Percentiles rank a stretch among this genome's conserved stretches.
phyloP scores from a whole-genome alignment of 768 basidiomycete genomes.

The Mycena floridula region DNA sequence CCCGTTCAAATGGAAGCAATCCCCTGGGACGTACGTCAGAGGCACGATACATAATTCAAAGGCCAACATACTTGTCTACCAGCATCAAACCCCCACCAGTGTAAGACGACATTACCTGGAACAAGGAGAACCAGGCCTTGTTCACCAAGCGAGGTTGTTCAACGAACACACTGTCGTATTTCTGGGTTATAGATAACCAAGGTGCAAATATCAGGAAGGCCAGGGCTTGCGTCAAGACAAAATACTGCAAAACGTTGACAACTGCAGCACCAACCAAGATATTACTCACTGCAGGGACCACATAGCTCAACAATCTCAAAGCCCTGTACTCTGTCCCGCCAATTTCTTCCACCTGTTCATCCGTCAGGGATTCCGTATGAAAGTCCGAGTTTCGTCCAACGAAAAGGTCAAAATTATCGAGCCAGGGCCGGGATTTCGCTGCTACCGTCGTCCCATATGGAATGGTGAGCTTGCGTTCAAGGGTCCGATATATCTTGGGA shows the following conservation, averaged over 20 bases:
- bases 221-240: conserved; percentile 49
- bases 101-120: conserved; percentile 38
- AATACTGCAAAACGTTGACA: conserved; percentile 71
- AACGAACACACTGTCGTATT: conserved; percentile 42
- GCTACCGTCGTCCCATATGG: conserved; percentile 38
- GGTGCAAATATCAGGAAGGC: conserved; percentile 55
- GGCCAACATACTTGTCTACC: conserved; percentile 35
- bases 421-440: conserved; percentile 27
- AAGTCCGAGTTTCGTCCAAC: conserved; percentile 60
- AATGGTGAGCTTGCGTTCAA: conserved; percentile 49
- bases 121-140: conserved; percentile 51
- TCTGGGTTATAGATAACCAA: conserved; percentile 41
- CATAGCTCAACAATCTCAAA: conserved; percentile 42
- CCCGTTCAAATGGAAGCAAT: conserved; percentile 66
- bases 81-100: conserved; percentile 68
- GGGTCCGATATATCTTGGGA: conserved; percentile 35
- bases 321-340: conserved; percentile 76
- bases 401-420: conserved; percentile 35
- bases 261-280: conserved; percentile 5
- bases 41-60: not conserved
- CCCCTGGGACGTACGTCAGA: conserved; percentile 26
- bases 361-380: conserved; percentile 44
- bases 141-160: conserved; percentile 44
- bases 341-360: conserved; percentile 65
- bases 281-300: conserved; percentile 40